These are phyloP conservation scores for Pestalotiopsis sp. DNA, from an alignment of 2,329 filamentous ascomycete species.

Conservation along the genomic window DNA sequence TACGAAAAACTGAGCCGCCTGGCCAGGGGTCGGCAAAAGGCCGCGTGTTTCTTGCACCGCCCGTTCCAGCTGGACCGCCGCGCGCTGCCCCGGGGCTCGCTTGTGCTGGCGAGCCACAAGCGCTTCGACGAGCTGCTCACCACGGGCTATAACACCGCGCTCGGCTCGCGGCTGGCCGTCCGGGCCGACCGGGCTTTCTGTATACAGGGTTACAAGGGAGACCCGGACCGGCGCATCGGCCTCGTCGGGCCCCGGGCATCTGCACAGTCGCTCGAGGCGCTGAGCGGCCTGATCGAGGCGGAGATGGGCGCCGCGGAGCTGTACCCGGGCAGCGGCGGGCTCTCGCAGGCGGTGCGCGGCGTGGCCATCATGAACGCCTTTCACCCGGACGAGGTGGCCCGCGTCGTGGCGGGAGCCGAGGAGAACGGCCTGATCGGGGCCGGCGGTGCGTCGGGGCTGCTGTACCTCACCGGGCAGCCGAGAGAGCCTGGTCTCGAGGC, in stretches of 20 bases:
- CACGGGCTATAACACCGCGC: constrained; percentile 18
- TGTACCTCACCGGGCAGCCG: constrained; percentile 21
- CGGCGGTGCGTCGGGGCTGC: neutral
- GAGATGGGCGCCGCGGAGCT: constrained; percentile 15
- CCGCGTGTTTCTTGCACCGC: constrained; percentile 19
- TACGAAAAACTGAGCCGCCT: constrained; percentile 14
- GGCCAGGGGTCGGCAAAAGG: constrained; percentile 2
- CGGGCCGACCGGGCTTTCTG: neutral
- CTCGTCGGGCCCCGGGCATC: constrained; percentile 15
- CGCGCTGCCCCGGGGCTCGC: constrained; percentile 15
- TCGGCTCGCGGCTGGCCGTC: constrained; percentile 15
- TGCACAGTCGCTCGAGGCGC: neutral
- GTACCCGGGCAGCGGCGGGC: constrained; percentile 12
- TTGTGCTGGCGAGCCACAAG: constrained; percentile 20
- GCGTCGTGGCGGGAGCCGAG: constrained; percentile 9
- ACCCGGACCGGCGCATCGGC: constrained; percentile 18
- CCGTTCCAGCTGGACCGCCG: constrained; percentile 20
- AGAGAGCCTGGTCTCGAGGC: constrained; percentile 18
- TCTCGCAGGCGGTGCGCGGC: neutral
- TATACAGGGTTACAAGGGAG: constrained; percentile 21
- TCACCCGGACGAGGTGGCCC: constrained; percentile 19
- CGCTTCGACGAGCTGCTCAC: constrained; percentile 22
- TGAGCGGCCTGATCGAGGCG: neutral
- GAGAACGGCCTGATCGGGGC: neutral
- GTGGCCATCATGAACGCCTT: constrained; percentile 24